Conservation (phyloP, 2,329 filamentous ascomycete species). For the Alternaria panax region DNA sequence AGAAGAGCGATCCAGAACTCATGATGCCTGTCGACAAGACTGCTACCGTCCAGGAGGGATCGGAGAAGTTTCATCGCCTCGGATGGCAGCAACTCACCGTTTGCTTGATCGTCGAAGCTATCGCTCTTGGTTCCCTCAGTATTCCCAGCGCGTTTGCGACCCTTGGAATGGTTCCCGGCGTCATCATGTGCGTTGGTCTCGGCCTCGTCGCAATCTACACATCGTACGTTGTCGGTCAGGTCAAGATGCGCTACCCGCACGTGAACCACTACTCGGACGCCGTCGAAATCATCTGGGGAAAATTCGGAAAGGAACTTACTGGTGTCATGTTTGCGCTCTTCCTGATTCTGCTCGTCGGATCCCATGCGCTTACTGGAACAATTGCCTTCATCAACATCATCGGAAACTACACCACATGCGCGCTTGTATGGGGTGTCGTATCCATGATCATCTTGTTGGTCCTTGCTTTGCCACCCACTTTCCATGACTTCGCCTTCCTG, state of each 20-base stretch:
- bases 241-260: slow-evolving; percentile 65
- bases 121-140: slow-evolving; percentile 57
- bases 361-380: slow-evolving; percentile 74
- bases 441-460: slow-evolving; percentile 67
- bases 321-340: slow-evolving; percentile 62
- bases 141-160: slow-evolving; percentile 56
- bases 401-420: slow-evolving; percentile 65
- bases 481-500: slow-evolving; percentile 69
- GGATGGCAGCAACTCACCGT: slow-evolving; percentile 61
- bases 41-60: slow-evolving; percentile 45
- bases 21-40: slow-evolving; percentile 41
- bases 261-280: slow-evolving; percentile 75
- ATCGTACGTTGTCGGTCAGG: slow-evolving; percentile 67
- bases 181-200: slow-evolving; percentile 56
- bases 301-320: slow-evolving; percentile 57
- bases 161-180: slow-evolving; percentile 56
- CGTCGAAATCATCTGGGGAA: slow-evolving; percentile 68
- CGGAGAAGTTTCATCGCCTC: slow-evolving; percentile 52
- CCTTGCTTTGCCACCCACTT: slow-evolving; percentile 68
- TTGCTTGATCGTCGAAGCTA: slow-evolving; percentile 60
- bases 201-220: slow-evolving; percentile 68
- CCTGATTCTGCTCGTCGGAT: slow-evolving; percentile 68
- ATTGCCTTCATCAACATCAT: slow-evolving; percentile 72
- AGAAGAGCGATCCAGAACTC: slow-evolving; percentile 46
- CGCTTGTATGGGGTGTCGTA: slow-evolving; percentile 69